Evolutionary conservation across 192 early-diverging fungal species (phyloP).

Genomic region (Phycomyces blakesleeanus): DNA sequence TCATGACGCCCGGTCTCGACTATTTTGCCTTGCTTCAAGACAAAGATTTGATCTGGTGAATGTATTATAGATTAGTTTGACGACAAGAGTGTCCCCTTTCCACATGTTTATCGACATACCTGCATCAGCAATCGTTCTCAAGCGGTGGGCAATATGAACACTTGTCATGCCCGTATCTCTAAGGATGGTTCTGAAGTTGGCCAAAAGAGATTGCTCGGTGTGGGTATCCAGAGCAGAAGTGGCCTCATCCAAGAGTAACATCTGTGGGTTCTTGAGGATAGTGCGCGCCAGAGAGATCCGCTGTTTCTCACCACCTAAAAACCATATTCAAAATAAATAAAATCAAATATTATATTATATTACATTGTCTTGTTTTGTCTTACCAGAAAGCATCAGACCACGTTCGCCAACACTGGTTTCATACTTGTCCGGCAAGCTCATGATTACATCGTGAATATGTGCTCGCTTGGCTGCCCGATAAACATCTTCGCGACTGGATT

Average conservation of each 20-base stretch:
- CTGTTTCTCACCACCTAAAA: conserved; percentile 63
- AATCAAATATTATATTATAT: too few relatives aligned
- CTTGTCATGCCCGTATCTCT: conserved; percentile 73
- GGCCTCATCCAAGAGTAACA: conserved; percentile 90
- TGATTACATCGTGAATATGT: conserved; percentile 59
- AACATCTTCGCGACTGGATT: conserved; percentile 58
- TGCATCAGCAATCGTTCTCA: conserved; percentile 86
- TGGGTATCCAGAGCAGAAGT: conserved; percentile 82
- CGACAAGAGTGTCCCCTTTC: too few relatives aligned
- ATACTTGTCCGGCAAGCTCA: conserved; percentile 55
- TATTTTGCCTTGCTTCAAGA: conserved; percentile 81
- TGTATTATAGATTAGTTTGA: neutral
- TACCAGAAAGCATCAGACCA: conserved; percentile 60
- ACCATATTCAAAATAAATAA: neutral
- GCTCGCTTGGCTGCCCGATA: conserved; percentile 54
- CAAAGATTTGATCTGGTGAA: conserved; percentile 81
- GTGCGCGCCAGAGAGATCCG: conserved; percentile 81
- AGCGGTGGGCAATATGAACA: conserved; percentile 91
- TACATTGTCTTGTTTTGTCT: neutral
- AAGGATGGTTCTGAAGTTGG: conserved; percentile 83
- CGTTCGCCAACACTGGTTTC: conserved; percentile 69
- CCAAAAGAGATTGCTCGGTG: conserved; percentile 83
- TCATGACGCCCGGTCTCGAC: conserved; percentile 85
- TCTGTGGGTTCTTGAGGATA: conserved; percentile 88
- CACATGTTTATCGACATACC: conserved; percentile 33